These are phyloP conservation scores for Podosphaera leucotricha DNA, from an alignment of 2,329 filamentous ascomycete species.

Conservation along the genomic window DNA sequence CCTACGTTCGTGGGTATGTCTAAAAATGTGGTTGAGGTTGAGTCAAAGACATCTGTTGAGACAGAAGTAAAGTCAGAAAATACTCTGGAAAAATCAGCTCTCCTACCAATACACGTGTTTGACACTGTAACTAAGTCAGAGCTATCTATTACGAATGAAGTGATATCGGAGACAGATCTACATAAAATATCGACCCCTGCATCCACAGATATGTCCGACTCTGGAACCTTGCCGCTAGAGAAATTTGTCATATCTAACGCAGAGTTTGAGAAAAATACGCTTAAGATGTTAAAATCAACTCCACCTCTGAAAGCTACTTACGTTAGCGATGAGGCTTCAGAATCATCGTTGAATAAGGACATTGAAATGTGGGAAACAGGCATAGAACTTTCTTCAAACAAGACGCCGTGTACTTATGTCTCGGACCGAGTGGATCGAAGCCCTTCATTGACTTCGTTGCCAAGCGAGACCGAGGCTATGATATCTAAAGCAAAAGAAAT, in stretches of 20 bases:
- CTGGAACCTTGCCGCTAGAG: not conserved
- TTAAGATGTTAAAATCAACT: not conserved
- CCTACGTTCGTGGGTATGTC: too few species aligned
- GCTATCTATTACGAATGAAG: not conserved
- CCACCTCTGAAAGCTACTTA: not conserved
- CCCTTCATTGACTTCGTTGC: constrained; percentile 27
- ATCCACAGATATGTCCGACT: not conserved
- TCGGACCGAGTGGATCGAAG: constrained; percentile 45
- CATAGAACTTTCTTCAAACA: not conserved
- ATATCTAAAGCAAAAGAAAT: constrained; percentile 70
- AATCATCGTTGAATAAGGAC: not conserved
- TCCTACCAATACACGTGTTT: not conserved
- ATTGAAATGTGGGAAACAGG: not conserved
- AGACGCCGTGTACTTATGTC: constrained; percentile 43
- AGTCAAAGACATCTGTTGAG: too few species aligned
- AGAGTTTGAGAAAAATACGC: not conserved
- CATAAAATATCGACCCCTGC: not conserved
- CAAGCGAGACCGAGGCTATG: constrained; percentile 62
- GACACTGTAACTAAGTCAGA: not conserved
- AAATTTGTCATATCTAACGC: not conserved
- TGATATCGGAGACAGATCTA: not conserved
- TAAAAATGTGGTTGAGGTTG: too few species aligned
- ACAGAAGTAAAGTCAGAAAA: too few species aligned
- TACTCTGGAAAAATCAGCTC: too few species aligned
- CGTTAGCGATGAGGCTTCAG: not conserved